Conservation (phyloP, 495 filamentous ascomycete species). For the Usnea hakonensis region DNA sequence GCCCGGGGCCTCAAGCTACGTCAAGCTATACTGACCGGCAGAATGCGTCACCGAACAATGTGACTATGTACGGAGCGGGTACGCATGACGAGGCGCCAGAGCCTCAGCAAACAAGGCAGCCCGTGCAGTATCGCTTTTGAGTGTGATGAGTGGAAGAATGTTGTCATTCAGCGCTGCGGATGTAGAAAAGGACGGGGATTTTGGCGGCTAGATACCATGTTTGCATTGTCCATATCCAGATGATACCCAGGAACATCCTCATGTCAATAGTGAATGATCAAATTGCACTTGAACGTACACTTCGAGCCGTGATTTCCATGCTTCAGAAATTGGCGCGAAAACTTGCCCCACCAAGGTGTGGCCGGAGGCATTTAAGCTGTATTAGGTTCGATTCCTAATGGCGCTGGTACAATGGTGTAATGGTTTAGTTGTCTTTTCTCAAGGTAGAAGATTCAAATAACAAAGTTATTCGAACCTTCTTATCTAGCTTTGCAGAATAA, state of each 20-base stretch:
- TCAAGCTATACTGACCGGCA: conserved; percentile 13
- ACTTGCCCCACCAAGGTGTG: neutral
- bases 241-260: neutral
- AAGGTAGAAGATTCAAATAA: too few relatives aligned
- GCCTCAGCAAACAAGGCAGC: conserved; percentile 7
- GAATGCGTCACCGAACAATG: neutral
- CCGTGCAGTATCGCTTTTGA: conserved; percentile 18
- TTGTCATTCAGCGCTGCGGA: neutral
- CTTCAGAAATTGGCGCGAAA: neutral
- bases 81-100: conserved; percentile 1
- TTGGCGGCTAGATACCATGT: neutral
- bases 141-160: neutral
- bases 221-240: neutral
- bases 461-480: too few relatives aligned
- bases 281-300: neutral
- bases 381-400: too few relatives aligned
- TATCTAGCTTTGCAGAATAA: too few relatives aligned
- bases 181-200: neutral
- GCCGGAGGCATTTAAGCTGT: too few relatives aligned
- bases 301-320: neutral
- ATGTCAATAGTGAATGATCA: neutral
- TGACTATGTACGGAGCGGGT: conserved; percentile 1
- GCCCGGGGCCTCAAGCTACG: conserved; percentile 8
- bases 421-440: too few relatives aligned
- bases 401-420: too few relatives aligned